Conservation (phyloP, 2,329 filamentous ascomycete genomes). For the Emmonsia crescens region DNA sequence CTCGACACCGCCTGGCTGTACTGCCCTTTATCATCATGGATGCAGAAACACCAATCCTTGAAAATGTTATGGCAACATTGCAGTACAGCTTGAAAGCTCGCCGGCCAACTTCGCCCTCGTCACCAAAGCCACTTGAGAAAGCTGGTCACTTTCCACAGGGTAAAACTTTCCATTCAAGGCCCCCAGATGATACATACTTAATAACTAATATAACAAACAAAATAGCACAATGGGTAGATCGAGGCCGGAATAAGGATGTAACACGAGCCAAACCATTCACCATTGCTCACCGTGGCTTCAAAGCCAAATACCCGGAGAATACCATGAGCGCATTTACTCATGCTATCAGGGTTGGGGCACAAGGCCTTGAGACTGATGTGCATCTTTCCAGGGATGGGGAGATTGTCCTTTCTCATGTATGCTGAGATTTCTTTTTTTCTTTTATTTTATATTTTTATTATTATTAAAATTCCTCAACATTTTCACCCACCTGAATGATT, state of each 20-base stretch:
- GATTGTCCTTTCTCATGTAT: constrained; percentile 72
- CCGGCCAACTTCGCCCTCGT: background rate
- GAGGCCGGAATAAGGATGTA: background rate
- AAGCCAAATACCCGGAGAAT: constrained; percentile 72
- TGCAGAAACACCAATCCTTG: background rate
- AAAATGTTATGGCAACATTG: background rate
- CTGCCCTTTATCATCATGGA: no score
- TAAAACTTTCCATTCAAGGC: background rate
- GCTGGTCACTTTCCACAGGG: background rate
- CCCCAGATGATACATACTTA: background rate
- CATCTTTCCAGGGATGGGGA: constrained; percentile 74
- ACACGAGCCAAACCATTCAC: constrained; percentile 1
- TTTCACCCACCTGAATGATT: background rate
- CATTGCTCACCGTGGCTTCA: constrained; percentile 42
- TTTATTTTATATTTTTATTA: background rate
- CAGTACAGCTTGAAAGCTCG: background rate
- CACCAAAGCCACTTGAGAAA: background rate
- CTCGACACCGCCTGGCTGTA: no score
- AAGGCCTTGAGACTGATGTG: constrained; percentile 81
- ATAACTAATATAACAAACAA: background rate
- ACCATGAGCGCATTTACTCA: constrained; percentile 66
- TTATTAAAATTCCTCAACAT: no score
- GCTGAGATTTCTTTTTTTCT: constrained; percentile 12
- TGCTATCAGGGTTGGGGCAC: constrained; percentile 61
- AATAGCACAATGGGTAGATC: background rate